Percentiles rank a stretch among this genome's conserved stretches.
Conservation (phyloP, 169 alveolate genomes). For the Plasmodium blacklocki region DNA sequence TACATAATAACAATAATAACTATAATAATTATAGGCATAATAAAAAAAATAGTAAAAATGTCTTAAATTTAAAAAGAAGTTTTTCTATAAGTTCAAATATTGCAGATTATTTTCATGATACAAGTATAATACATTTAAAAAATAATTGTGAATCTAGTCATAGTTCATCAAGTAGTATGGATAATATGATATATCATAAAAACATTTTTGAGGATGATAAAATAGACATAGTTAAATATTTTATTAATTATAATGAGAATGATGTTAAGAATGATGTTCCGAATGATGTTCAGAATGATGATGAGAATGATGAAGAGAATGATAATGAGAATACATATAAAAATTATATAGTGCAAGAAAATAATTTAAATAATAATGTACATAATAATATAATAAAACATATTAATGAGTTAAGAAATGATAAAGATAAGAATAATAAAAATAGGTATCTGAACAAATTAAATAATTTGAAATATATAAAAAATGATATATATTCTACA, state of each 20-base stretch:
- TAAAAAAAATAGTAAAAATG: neutral
- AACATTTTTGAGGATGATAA: conserved; percentile 3
- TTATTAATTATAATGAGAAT: neutral
- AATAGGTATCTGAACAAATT: neutral
- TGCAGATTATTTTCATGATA: conserved; percentile 43
- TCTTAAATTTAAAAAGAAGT: conserved; percentile 24
- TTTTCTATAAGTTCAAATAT: conserved; percentile 46
- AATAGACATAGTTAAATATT: conserved; percentile 1
- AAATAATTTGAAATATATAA: conserved; percentile 15
- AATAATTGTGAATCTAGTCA: neutral
- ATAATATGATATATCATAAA: neutral
- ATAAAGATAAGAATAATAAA: conserved; percentile 1
- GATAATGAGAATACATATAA: neutral
- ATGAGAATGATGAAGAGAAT: no score
- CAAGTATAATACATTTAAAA: neutral
- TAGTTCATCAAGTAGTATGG: conserved; percentile 4
- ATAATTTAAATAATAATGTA: no score
- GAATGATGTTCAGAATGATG: no score
- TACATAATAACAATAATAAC: neutral
- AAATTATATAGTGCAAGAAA: no score
- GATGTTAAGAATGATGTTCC: no score
- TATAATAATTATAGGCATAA: neutral
- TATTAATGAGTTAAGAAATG: conserved; percentile 4
- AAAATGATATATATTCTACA: neutral
- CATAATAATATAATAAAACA: neutral